These are phyloP conservation scores for Diaporthe sp. DNA, from an alignment of 2,329 filamentous ascomycete genomes.

Conservation along the genomic window DNA sequence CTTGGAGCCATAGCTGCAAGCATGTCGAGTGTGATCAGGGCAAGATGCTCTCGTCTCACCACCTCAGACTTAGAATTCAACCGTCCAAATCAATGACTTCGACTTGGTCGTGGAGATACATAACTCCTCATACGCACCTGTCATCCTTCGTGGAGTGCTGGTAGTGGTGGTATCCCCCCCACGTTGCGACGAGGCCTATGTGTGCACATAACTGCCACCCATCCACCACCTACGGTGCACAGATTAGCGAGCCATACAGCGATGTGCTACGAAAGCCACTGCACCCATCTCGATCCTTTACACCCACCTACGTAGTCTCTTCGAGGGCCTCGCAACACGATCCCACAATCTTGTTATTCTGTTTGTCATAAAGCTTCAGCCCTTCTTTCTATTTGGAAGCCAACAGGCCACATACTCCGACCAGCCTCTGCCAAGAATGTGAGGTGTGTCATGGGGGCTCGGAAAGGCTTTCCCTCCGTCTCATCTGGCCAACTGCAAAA, in stretches of 20 bases:
- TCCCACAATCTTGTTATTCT: background rate
- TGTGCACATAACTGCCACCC: background rate
- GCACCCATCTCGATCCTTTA: background rate
- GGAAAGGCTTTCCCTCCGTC: slow-evolving; percentile 22
- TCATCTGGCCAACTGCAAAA: slow-evolving; percentile 30
- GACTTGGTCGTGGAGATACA: background rate
- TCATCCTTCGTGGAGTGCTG: background rate
- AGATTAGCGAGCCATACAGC: slow-evolving; percentile 19
- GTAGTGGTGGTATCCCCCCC: background rate
- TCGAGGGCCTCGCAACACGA: background rate
- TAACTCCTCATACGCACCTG: background rate
- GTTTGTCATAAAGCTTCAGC: background rate
- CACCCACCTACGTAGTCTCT: background rate
- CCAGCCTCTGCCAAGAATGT: slow-evolving; percentile 9
- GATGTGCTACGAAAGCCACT: background rate
- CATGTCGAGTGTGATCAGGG: background rate
- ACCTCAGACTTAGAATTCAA: background rate
- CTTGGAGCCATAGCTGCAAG: background rate
- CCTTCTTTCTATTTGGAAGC: slow-evolving; percentile 5
- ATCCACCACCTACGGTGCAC: background rate
- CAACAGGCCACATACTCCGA: background rate
- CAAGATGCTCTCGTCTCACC: background rate
- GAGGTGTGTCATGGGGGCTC: slow-evolving; percentile 25
- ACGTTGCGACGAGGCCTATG: background rate
- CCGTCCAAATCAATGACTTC: background rate